Base-by-base conservation (phyloP, 1,284 basidiomycete genomes). In the Cryptococcus maquisensis region DNA sequence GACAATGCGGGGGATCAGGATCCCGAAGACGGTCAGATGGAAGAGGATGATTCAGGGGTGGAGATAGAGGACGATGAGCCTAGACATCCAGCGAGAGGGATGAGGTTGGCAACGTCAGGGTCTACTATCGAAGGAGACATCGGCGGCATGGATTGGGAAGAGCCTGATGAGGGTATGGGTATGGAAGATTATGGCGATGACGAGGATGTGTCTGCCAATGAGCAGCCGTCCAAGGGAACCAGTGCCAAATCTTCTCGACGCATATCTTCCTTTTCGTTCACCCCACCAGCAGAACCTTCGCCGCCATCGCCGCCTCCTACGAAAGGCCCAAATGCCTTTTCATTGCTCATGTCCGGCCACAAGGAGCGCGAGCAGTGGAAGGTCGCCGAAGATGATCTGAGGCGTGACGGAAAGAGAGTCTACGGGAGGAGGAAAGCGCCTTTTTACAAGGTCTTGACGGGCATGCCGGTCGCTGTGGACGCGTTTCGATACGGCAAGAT, bases 381-480 rank as follows among this genome's bases (percentile, higher is more conserved):
- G 66, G 87, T 90, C 68, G 90, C 86, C 0, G 81, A 75, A 41
- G 61, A 61, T 40, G 71, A 73, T 51, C 54, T 71, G 60, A 73
- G 70, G 56, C 52, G 70, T 24, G 73, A 73, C 64, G 69, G 73
- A 21, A 69, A 71, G 59, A 56, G 73, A 45, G 18, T 54, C 28
- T 81, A 80, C n/a, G 81, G 81, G 26, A 80, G 86, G 39, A 78
- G 88, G 49, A 85, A 84, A 54, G 90, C 91, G 1, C 93, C 93
- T 0, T 96, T 96, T 71, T 96, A 94, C 77, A 97, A 96, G 77
- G 83, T 93, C 44, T 77, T 98, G 60, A 88, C 91, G 61, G 95
- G 96, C 2, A 97, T 98, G 93, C 92, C 94, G 1, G 89, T 98
- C 44, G 88, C 92, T 6, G 93, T 97, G 0, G 95, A 98, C 67